Evolutionary conservation across 225 moss, liverwort and hornwort species (phyloP).

Genomic region (Ulota crispa): DNA sequence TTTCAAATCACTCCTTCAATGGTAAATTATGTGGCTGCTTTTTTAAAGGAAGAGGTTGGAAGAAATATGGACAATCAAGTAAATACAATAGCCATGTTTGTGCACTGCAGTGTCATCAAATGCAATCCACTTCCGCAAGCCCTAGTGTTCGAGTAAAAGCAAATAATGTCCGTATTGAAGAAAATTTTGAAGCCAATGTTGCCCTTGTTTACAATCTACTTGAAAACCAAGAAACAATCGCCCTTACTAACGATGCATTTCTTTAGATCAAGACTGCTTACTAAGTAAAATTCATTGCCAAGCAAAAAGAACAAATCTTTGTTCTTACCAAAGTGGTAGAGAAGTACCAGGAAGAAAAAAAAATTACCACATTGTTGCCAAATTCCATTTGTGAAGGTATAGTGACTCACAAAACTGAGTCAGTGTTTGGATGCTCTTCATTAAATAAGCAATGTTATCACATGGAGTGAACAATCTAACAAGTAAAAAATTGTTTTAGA

Average conservation of each 20-base stretch:
- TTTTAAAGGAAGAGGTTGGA: too few relatives aligned
- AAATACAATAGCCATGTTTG: not conserved
- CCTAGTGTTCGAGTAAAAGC: not conserved
- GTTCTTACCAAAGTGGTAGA: not conserved
- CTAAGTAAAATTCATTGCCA: not conserved
- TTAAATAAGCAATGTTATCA: too few relatives aligned
- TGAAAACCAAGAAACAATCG: not conserved
- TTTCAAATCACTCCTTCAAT: too few relatives aligned
- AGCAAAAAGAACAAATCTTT: not conserved
- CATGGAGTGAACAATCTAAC: too few relatives aligned
- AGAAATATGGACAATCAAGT: not conserved
- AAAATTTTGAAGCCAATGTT: not conserved
- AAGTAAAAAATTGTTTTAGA: too few relatives aligned
- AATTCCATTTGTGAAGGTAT: not conserved
- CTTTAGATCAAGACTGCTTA: not conserved
- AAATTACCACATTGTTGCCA: not conserved
- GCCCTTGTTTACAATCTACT: rapidly evolving
- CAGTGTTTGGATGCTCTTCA: too few relatives aligned
- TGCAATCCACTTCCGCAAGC: not conserved
- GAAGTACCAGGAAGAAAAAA: not conserved
- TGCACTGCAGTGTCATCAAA: rapidly evolving
- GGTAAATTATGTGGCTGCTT: too few relatives aligned
- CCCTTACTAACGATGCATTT: not conserved
- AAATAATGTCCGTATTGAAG: not conserved
- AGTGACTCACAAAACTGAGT: too few relatives aligned